These are phyloP conservation scores for Candida silvicultrix DNA, from an alignment of 805 yeast species.

Conservation along the genomic window DNA sequence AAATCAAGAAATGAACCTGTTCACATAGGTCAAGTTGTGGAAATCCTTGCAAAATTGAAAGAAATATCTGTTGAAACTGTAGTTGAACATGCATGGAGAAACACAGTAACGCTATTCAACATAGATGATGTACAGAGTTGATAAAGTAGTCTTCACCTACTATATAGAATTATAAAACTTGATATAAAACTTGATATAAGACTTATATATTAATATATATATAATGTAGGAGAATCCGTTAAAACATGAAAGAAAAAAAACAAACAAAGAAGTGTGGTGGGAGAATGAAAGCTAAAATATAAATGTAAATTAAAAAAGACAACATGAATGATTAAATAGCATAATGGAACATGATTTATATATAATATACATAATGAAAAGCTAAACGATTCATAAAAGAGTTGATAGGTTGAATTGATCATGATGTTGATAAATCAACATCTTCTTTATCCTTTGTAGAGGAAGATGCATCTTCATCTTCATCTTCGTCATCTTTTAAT, in stretches of 20 bases:
- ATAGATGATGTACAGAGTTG: slow-evolving; percentile 17
- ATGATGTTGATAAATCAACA: background rate
- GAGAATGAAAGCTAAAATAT: no score
- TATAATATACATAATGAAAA: background rate
- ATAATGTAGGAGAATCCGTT: no score
- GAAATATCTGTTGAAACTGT: slow-evolving; percentile 35
- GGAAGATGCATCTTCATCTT: background rate
- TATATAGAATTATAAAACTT: no score
- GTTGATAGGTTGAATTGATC: no score
- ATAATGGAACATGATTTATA: background rate
- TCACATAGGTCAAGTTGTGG: slow-evolving; percentile 73
- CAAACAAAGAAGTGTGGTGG: no score
- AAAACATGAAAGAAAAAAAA: no score
- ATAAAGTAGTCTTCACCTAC: slow-evolving; percentile 4
- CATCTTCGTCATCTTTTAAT: background rate
- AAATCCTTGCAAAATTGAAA: slow-evolving; percentile 49
- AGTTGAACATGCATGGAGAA: slow-evolving; percentile 44
- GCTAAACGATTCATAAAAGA: background rate
- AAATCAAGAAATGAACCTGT: slow-evolving; percentile 94
- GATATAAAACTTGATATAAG: no score
- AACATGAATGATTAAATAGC: no score
- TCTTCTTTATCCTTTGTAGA: background rate
- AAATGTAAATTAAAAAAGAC: no score
- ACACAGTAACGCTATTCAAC: slow-evolving; percentile 41
- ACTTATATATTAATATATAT: background rate